These are phyloP conservation scores for Rhizopogon vesiculosus DNA, from an alignment of 768 basidiomycete species.

Conservation along the genomic window DNA sequence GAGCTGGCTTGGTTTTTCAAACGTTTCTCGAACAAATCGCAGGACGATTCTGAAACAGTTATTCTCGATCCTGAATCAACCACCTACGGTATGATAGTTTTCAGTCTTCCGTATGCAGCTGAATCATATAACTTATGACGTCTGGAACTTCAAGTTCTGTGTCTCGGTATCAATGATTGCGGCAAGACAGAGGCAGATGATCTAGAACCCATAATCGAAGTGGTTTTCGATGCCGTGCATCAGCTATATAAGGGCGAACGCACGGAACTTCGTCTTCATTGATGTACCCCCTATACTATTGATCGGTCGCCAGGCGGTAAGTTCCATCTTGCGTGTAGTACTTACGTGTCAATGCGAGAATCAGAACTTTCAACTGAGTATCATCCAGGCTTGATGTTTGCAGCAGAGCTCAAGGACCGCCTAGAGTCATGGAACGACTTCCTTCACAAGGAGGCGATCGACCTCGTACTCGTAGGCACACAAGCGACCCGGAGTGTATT, in stretches of 20 bases:
- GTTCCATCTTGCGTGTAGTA: neutral
- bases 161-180: constrained; percentile 37
- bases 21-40: neutral
- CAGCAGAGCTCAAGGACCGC: neutral
- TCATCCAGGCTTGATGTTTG: neutral
- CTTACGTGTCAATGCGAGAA: neutral
- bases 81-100: neutral
- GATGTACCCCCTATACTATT: constrained; percentile 35
- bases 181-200: constrained; percentile 26
- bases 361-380: neutral
- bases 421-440: constrained; percentile 26
- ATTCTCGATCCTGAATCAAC: neutral
- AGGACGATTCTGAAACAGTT: neutral
- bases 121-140: neutral
- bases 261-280: constrained; percentile 32
- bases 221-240: constrained; percentile 22
- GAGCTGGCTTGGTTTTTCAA: too few relatives aligned
- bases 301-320: constrained; percentile 33
- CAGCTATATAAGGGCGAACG: constrained; percentile 26
- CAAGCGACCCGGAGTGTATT: constrained; percentile 20
- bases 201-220: constrained; percentile 19
- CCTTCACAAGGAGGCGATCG: constrained; percentile 14
- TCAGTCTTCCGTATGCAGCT: neutral
- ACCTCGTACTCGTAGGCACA: constrained; percentile 17
- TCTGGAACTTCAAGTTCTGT: constrained; percentile 19